Evolutionary conservation across 176 grass and related monocot species (phyloP).

Genomic region (Phoenix dactylifera): DNA sequence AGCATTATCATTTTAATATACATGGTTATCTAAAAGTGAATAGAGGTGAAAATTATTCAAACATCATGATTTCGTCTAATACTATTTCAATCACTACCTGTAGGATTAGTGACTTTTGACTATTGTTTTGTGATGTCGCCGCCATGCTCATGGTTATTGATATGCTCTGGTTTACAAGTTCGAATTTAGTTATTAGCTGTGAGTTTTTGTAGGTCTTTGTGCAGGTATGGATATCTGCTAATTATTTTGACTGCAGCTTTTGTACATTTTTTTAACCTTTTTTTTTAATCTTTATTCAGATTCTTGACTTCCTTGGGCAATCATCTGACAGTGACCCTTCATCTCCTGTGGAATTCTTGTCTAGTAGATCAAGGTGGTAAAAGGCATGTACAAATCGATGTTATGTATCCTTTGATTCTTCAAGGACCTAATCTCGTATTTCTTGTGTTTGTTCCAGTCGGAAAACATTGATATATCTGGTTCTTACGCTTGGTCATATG

Average conservation of each 20-base stretch:
- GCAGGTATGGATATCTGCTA: neutral
- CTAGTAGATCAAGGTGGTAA: constrained; percentile 70
- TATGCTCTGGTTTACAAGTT: no score
- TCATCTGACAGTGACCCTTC: constrained; percentile 41
- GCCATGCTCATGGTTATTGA: no score
- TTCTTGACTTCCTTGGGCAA: constrained; percentile 88
- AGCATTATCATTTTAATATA: no score
- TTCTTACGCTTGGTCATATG: constrained; percentile 76
- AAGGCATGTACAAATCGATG: neutral
- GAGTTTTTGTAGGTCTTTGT: constrained; percentile 7
- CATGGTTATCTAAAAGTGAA: no score
- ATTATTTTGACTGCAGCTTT: constrained; percentile 2
- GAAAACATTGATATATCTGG: constrained; percentile 92
- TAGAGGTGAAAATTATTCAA: no score
- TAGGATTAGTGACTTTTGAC: no score
- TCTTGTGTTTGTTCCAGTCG: constrained; percentile 31
- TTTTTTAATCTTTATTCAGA: constrained; percentile 31
- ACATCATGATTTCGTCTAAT: no score
- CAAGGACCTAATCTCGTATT: neutral
- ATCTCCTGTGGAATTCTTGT: constrained; percentile 78
- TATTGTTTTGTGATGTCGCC: no score
- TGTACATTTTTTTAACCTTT: constrained; percentile 3
- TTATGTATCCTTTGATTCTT: neutral
- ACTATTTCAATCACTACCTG: no score
- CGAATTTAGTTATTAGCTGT: neutral